Conservation (phyloP, 108 stramenopile genomes). For the Pseudonitzschia pungens region DNA sequence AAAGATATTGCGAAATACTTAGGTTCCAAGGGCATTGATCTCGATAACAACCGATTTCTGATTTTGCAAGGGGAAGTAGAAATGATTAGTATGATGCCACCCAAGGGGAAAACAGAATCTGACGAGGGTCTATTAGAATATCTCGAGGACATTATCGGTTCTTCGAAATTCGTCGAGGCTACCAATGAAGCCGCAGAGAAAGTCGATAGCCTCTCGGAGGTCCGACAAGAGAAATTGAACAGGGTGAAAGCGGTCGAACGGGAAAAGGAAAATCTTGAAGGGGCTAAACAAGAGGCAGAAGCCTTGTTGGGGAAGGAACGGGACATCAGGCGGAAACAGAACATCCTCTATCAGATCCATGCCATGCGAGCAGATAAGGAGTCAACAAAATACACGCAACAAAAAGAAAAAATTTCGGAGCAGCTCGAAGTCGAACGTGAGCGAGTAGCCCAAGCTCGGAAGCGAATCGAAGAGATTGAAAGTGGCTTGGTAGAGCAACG, state of each 20-base stretch:
- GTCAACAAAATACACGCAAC: conserved; percentile 22
- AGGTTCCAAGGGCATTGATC: conserved; percentile 89
- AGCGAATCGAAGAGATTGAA: conserved; percentile 68
- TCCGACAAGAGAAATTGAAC: conserved; percentile 89
- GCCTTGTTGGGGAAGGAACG: conserved; percentile 80
- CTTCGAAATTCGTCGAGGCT: conserved; percentile 88
- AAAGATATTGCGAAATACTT: conserved; percentile 87
- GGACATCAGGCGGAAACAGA: conserved; percentile 87
- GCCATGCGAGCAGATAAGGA: conserved; percentile 52
- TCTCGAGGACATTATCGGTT: conserved; percentile 98
- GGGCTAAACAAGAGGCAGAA: conserved; percentile 90
- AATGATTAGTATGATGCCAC: conserved; percentile 99
- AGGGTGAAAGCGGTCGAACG: conserved; percentile 96
- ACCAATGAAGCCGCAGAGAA: conserved; percentile 81
- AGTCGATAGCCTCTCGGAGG: conserved; percentile 82
- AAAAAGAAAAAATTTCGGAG: conserved; percentile 41
- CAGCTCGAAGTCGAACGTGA: conserved; percentile 48
- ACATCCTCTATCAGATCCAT: conserved; percentile 84
- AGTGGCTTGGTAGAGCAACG: conserved; percentile 49
- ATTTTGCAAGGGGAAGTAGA: conserved; percentile 99
- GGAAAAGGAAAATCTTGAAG: conserved; percentile 89
- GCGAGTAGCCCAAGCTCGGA: conserved; percentile 45
- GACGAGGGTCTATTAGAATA: conserved; percentile 99
- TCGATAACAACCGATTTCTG: conserved; percentile 98
- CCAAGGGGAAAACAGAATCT: conserved; percentile 92